A percentile compares a stretch with the other conserved stretches of the same genome.
Evolutionary conservation across 306 rosid species (phyloP).

Genomic region (Begonia peltatifolia): DNA sequence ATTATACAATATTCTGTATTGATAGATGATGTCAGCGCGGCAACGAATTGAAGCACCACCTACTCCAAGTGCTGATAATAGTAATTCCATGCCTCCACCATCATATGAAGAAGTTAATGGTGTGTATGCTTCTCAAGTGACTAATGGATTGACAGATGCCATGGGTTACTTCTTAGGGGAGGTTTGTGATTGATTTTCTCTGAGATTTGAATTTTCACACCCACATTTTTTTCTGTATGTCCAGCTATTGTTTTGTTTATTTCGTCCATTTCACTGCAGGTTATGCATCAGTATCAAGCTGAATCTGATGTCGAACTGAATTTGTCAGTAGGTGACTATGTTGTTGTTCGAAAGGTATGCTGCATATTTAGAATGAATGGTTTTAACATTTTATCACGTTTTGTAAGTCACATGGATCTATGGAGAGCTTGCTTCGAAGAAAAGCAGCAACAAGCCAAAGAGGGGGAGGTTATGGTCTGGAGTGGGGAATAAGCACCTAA

Average conservation of each 20-base stretch:
- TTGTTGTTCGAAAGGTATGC: conserved; percentile 79
- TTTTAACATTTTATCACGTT: background rate
- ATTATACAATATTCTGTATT: conserved; percentile 9
- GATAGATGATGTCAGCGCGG: conserved; percentile 76
- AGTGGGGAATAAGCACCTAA: too few relatives aligned
- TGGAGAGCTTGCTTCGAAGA: too few relatives aligned
- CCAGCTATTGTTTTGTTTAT: conserved; percentile 4
- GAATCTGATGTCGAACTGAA: conserved; percentile 81
- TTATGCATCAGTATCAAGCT: conserved; percentile 59
- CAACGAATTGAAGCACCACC: conserved; percentile 94
- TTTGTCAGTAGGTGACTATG: conserved; percentile 70
- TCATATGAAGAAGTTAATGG: conserved; percentile 82
- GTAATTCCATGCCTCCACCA: conserved; percentile 62
- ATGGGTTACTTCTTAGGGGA: conserved; percentile 88
- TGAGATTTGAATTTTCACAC: too few relatives aligned
- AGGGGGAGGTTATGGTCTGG: too few relatives aligned
- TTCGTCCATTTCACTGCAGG: conserved; percentile 31
- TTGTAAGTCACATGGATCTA: too few relatives aligned
- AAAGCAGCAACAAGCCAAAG: too few relatives aligned
- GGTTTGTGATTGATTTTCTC: conserved; percentile 25
- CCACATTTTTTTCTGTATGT: too few relatives aligned
- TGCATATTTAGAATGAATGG: conserved; percentile 12
- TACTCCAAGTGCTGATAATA: conserved; percentile 43
- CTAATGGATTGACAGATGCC: conserved; percentile 58
- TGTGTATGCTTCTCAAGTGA: conserved; percentile 52